Conservation (phyloP, 495 filamentous ascomycete species). For the Penicillium salamii region DNA sequence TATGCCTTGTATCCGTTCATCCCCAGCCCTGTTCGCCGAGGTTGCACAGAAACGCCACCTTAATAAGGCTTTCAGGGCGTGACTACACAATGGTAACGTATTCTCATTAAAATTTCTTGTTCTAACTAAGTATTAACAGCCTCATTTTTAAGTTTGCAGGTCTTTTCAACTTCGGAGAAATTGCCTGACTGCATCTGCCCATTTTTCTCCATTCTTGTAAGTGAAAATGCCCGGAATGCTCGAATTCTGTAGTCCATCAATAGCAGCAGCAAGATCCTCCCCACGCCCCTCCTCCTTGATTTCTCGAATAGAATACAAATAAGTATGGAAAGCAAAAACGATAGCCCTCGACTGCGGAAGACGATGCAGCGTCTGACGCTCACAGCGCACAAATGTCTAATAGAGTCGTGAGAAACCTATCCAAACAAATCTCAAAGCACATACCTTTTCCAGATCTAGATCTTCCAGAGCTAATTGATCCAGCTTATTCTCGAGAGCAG, state of each 20-base stretch:
- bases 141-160: too few relatives aligned
- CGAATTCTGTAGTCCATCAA: constrained; percentile 68
- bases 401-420: constrained; percentile 1
- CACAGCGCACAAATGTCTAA: constrained; percentile 61
- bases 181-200: constrained; percentile 50
- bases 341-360: constrained; percentile 63
- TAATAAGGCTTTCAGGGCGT: constrained; percentile 15
- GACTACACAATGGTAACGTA: constrained; percentile 13
- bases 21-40: constrained; percentile 19
- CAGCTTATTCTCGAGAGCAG: constrained; percentile 42
- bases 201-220: constrained; percentile 67
- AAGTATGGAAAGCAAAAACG: constrained; percentile 79
- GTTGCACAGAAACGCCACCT: constrained; percentile 19
- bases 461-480: too few relatives aligned
- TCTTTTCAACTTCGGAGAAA: too few relatives aligned
- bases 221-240: constrained; percentile 64
- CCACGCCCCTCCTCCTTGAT: constrained; percentile 69
- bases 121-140: too few relatives aligned
- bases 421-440: neutral
- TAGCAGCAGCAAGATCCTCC: constrained; percentile 62
- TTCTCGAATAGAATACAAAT: constrained; percentile 63
- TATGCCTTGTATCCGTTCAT: constrained; percentile 14
- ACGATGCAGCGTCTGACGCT: constrained; percentile 75
- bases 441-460: constrained; percentile 22
- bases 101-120: too few relatives aligned